Evolutionary conservation across 176 grass and related monocot genomes (phyloP).

Genomic region (Rhipidocladum racemiflorum): DNA sequence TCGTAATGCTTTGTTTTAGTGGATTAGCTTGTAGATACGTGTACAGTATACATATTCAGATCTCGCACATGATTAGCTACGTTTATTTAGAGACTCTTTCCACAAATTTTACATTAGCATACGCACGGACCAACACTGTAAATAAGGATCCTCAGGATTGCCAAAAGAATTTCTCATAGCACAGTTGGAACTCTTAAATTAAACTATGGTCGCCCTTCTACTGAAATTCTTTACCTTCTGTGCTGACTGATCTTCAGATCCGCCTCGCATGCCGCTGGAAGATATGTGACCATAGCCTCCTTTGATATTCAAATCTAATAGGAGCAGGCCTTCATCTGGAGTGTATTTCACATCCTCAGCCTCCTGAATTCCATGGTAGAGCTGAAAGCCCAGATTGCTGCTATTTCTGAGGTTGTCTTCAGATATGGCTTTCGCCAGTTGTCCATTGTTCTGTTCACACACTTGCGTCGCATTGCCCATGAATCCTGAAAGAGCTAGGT

Average conservation of each 20-base stretch:
- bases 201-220: constrained; percentile 30
- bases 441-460: constrained; percentile 43
- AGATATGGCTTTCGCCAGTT: constrained; percentile 42
- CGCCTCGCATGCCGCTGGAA: constrained; percentile 28
- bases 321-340: constrained; percentile 37
- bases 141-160: constrained; percentile 26
- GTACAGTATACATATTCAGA: constrained; percentile 25
- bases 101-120: constrained; percentile 52
- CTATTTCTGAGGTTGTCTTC: constrained; percentile 41
- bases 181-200: constrained; percentile 30
- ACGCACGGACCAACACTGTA: constrained; percentile 24
- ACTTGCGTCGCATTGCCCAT: constrained; percentile 50
- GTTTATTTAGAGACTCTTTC: constrained; percentile 35
- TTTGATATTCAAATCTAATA: constrained; percentile 84
- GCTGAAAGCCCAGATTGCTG: constrained; percentile 41
- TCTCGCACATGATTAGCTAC: constrained; percentile 17
- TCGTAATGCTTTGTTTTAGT: neutral
- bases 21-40: neutral
- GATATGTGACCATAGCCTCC: constrained; percentile 55
- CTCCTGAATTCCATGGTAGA: constrained; percentile 41
- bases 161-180: constrained; percentile 42
- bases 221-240: constrained; percentile 31
- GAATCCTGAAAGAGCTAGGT: constrained; percentile 64
- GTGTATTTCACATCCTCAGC: constrained; percentile 41
- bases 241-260: constrained; percentile 56